Conservation (phyloP, 1,284 basidiomycete genomes). For the Hemileia vastatrix region DNA sequence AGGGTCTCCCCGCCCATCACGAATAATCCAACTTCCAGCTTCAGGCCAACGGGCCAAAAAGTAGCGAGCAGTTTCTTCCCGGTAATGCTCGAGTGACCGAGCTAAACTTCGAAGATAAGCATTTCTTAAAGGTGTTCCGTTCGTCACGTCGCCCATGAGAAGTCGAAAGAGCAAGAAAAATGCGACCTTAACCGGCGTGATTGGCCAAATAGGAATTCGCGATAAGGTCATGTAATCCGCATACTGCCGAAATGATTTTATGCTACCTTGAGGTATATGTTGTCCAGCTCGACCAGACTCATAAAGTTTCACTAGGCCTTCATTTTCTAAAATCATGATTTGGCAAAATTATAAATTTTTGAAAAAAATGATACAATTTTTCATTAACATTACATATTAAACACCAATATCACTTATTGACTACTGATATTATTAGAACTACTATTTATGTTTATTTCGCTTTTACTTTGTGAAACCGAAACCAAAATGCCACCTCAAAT, state of each 20-base stretch:
- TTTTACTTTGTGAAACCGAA: too few species aligned
- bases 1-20: constrained; percentile 4
- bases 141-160: constrained; percentile 4
- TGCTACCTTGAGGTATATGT: constrained; percentile 6
- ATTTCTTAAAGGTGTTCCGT: constrained; percentile 2
- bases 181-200: constrained; percentile 4
- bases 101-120: constrained; percentile 7
- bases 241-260: constrained; percentile 10
- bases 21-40: constrained; percentile 13
- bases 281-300: constrained; percentile 6
- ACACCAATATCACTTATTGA: too few species aligned
- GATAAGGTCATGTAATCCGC: constrained; percentile 9
- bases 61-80: constrained; percentile 3
- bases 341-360: too few species aligned
- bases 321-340: constrained; percentile 1
- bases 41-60: constrained; percentile 4
- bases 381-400: too few species aligned
- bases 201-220: constrained; percentile 2
- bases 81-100: constrained; percentile 6
- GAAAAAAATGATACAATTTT: too few species aligned
- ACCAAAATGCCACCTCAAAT: too few species aligned
- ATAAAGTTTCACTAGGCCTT: constrained; percentile 3
- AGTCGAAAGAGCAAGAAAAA: constrained; percentile 5
- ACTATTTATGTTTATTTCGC: too few species aligned
- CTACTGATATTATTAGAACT: too few species aligned